Conservation (phyloP, 257 asterid genomes). For the Solanum sejunctum region DNA sequence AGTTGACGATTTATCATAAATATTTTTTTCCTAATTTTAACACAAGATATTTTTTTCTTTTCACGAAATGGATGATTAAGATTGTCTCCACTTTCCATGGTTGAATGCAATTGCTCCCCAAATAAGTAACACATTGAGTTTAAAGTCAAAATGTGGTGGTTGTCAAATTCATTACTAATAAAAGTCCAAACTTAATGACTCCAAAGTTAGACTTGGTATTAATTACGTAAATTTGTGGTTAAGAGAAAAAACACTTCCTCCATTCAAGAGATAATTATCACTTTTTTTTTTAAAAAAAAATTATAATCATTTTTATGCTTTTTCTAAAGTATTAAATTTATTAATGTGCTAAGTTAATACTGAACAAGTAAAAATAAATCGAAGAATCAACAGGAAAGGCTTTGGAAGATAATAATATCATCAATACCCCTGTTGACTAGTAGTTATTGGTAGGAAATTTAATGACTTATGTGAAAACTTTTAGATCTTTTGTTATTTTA, state of each 20-base stretch:
- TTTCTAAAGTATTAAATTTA: too few relatives aligned
- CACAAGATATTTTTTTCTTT: not conserved
- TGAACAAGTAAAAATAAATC: not conserved
- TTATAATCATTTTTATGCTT: too few relatives aligned
- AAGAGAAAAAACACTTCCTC: not conserved
- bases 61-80: not conserved
- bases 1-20: fast-evolving
- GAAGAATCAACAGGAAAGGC: not conserved
- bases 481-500: not conserved
- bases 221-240: not conserved
- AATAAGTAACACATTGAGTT: not conserved
- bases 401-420: not conserved
- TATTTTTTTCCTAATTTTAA: fast-evolving
- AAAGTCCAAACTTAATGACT: not conserved
- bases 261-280: not conserved
- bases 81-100: not conserved
- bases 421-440: not conserved
- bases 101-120: not conserved
- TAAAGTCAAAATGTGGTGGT: not conserved
- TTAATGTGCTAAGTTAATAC: not conserved
- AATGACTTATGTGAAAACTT: not conserved
- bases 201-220: not conserved
- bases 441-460: not conserved
- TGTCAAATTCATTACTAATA: not conserved
- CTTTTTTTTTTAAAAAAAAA: too few relatives aligned